Evolutionary conservation across 208 protist genomes (phyloP).

Genomic region (Leishmania guyanensis): DNA sequence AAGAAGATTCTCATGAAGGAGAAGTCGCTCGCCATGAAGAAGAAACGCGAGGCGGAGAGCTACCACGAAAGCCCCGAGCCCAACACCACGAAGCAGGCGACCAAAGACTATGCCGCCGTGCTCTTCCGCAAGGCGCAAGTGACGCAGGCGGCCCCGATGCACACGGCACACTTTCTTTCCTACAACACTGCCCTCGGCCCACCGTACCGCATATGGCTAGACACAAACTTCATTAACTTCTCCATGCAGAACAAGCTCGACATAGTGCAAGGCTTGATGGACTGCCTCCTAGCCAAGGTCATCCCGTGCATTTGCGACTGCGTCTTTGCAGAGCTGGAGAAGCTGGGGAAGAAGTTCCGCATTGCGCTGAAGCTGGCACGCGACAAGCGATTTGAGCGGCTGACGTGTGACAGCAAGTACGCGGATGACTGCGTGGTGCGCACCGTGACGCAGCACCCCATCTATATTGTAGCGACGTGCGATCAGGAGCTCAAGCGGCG

Average conservation of each 20-base stretch:
- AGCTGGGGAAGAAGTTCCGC: constrained; percentile 96
- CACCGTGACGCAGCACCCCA: constrained; percentile 92
- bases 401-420: constrained; percentile 98
- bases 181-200: constrained; percentile 98
- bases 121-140: constrained; percentile 67
- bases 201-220: constrained; percentile 98
- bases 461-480: constrained; percentile 93
- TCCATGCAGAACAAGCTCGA: constrained; percentile 99
- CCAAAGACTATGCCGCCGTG: constrained; percentile 72
- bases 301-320: constrained; percentile 99
- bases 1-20: constrained; percentile 94
- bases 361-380: constrained; percentile 95
- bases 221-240: constrained; percentile 99
- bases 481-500: constrained; percentile 98
- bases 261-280: constrained; percentile 97
- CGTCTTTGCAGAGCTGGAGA: constrained; percentile 99
- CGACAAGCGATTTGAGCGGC: constrained; percentile 97
- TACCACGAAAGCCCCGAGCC: constrained; percentile 48
- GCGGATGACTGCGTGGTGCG: constrained; percentile 99
- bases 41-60: constrained; percentile 87
- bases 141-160: constrained; percentile 58
- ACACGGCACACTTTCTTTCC: constrained; percentile 95
- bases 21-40: constrained; percentile 81
- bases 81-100: constrained; percentile 39
- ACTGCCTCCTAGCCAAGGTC: constrained; percentile 99